Conservation (phyloP, 768 basidiomycete species). For the Omphalotus guepiniiformis region DNA sequence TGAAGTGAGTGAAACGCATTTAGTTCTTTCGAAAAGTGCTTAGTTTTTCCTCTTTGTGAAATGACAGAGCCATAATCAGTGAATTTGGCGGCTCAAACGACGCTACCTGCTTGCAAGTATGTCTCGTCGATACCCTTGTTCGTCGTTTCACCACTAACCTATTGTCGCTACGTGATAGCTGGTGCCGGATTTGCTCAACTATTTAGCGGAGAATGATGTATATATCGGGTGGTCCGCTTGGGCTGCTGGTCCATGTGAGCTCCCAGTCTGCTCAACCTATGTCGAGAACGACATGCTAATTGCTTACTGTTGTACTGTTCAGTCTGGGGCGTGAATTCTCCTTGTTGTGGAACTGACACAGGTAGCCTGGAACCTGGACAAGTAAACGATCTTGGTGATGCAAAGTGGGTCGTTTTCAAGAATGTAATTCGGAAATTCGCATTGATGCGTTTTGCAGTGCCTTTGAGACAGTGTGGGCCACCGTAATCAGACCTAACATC, state of each 20-base stretch:
- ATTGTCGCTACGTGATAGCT: conserved; percentile 16
- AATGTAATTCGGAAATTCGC: not conserved
- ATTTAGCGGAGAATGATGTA: conserved; percentile 36
- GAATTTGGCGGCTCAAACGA: conserved; percentile 46
- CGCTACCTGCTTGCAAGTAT: conserved; percentile 35
- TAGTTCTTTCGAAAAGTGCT: not conserved
- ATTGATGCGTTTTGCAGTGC: conserved; percentile 21
- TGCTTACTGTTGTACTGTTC: not conserved
- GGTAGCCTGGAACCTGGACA: conserved; percentile 41
- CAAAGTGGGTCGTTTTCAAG: conserved; percentile 26
- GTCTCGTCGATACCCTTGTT: not conserved
- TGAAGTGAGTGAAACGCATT: conserved; percentile 28
- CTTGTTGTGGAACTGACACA: conserved; percentile 40
- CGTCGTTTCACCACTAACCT: not conserved
- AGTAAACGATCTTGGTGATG: conserved; percentile 30
- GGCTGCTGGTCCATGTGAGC: conserved; percentile 44
- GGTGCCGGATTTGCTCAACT: conserved; percentile 36
- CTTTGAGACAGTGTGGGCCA: conserved; percentile 34
- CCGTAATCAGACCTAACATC: conserved; percentile 34
- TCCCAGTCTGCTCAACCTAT: not conserved
- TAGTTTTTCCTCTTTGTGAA: not conserved
- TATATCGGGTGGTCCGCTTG: conserved; percentile 47
- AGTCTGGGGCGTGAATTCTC: conserved; percentile 41
- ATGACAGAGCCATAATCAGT: conserved; percentile 35
- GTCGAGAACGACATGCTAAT: too few species aligned